These are phyloP conservation scores for Dovyalis caffra DNA, from an alignment of 345 rosid genomes.

Conservation along the genomic window DNA sequence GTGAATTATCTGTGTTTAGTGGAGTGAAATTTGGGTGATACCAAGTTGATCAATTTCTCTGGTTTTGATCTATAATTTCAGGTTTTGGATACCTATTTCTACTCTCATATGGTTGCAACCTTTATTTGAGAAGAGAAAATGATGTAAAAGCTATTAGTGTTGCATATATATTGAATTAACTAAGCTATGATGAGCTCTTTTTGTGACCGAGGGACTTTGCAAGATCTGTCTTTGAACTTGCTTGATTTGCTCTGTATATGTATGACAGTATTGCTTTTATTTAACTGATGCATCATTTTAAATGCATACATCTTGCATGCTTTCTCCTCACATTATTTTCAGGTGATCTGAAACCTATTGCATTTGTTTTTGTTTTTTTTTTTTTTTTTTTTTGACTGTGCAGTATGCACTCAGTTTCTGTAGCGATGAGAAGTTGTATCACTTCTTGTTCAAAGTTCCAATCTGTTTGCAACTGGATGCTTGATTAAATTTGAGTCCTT, in stretches of 20 bases:
- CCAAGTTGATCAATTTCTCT: not conserved
- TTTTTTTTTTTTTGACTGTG: no score
- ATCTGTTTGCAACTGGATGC: not conserved
- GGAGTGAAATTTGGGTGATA: not conserved
- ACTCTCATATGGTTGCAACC: not conserved
- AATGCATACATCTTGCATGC: not conserved
- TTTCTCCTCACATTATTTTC: not conserved
- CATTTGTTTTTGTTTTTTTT: no score
- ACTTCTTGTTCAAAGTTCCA: not conserved
- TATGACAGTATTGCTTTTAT: not conserved
- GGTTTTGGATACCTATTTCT: not conserved
- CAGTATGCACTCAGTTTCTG: not conserved
- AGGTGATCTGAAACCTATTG: not conserved
- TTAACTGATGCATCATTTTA: not conserved
- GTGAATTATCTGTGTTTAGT: not conserved
- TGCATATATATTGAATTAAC: not conserved
- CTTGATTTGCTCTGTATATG: not conserved
- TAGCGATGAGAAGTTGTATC: not conserved
- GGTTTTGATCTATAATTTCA: not conserved
- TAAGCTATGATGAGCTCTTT: not conserved
- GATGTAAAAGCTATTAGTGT: not conserved
- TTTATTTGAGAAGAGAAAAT: not conserved
- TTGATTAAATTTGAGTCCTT: not conserved
- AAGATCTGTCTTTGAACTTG: conserved; percentile 4
- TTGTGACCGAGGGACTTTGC: not conserved